Conservation (phyloP, 208 protist species). For the Herpetomonas samuelpessoai region DNA sequence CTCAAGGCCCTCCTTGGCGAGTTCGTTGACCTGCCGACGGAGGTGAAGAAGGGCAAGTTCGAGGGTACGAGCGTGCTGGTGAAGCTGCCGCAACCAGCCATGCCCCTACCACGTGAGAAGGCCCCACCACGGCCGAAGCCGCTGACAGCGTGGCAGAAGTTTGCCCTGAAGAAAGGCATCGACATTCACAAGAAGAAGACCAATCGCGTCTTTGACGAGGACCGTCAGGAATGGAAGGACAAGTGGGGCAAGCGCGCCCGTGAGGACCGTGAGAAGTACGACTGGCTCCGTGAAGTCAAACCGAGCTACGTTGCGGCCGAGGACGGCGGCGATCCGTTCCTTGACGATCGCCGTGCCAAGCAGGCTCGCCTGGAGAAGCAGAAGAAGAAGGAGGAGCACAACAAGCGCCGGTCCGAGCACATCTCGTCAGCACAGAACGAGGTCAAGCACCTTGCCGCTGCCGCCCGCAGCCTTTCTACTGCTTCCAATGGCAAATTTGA, state of each 20-base stretch:
- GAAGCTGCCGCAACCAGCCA: constrained; percentile 78
- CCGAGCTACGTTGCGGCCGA: constrained; percentile 79
- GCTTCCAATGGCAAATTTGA: constrained; percentile 94
- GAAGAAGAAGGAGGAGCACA: constrained; percentile 91
- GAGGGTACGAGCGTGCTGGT: constrained; percentile 61
- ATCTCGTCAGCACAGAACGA: constrained; percentile 67
- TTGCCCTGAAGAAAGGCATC: constrained; percentile 92
- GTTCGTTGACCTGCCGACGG: constrained; percentile 60
- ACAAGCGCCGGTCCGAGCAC: constrained; percentile 81
- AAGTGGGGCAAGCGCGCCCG: constrained; percentile 92
- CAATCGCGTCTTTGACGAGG: constrained; percentile 90
- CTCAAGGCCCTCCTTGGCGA: constrained; percentile 74
- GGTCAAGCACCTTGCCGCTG: constrained; percentile 76
- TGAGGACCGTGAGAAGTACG: constrained; percentile 86
- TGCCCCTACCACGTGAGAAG: constrained; percentile 91
- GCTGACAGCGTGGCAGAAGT: constrained; percentile 92
- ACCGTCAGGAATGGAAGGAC: constrained; percentile 88
- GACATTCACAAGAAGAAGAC: constrained; percentile 87
- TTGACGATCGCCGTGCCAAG: constrained; percentile 84
- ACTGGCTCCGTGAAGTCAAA: constrained; percentile 92
- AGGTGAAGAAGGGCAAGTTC: constrained; percentile 80
- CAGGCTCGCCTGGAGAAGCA: constrained; percentile 84
- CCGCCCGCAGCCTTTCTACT: constrained; percentile 68
- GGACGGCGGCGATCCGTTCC: constrained; percentile 91
- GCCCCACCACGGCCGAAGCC: constrained; percentile 84